Percentiles rank a stretch among this genome's conserved stretches.
These are phyloP conservation scores for Thamnidium elegans DNA, from an alignment of 192 early-diverging fungal genomes.

Conservation along the genomic window DNA sequence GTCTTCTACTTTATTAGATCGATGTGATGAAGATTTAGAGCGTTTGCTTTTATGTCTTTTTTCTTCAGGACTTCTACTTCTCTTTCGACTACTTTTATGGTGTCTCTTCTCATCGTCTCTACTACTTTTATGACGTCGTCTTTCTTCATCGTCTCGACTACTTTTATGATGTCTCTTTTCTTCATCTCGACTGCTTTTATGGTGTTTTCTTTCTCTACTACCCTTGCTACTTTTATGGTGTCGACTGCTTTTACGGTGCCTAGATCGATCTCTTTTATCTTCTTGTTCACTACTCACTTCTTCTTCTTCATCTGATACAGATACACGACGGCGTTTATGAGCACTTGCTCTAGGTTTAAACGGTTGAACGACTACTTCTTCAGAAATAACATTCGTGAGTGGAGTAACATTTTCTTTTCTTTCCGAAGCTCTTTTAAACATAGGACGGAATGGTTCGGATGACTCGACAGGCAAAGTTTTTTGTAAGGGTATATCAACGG, in stretches of 20 bases:
- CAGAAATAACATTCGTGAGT: conserved; percentile 10
- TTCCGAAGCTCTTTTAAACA: conserved; percentile 27
- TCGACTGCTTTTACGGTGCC: conserved; percentile 4
- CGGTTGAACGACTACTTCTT: conserved; percentile 27
- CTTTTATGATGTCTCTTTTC: conserved; percentile 1
- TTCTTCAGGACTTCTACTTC: background rate
- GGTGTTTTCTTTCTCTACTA: background rate
- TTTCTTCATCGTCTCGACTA: background rate
- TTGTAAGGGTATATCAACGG: conserved; percentile 10
- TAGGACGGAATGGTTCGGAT: conserved; percentile 29
- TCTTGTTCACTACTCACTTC: background rate
- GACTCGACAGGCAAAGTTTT: background rate
- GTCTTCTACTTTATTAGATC: background rate
- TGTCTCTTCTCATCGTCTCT: conserved; percentile 2
- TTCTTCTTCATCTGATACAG: conserved; percentile 12
- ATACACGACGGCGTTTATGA: conserved; percentile 1
- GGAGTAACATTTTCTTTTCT: background rate
- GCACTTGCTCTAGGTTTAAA: conserved; percentile 13
- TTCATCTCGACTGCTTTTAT: background rate
- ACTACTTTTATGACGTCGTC: background rate
- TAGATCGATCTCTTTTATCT: background rate
- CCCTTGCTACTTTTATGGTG: background rate
- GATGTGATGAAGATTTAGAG: background rate
- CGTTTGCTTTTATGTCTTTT: background rate
- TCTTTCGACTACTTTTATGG: conserved; percentile 8